Evolutionary conservation across 768 basidiomycete species (phyloP), one percentile per base, ranked within the genome.

Genomic region (Crassisporium funariophilum): DNA sequence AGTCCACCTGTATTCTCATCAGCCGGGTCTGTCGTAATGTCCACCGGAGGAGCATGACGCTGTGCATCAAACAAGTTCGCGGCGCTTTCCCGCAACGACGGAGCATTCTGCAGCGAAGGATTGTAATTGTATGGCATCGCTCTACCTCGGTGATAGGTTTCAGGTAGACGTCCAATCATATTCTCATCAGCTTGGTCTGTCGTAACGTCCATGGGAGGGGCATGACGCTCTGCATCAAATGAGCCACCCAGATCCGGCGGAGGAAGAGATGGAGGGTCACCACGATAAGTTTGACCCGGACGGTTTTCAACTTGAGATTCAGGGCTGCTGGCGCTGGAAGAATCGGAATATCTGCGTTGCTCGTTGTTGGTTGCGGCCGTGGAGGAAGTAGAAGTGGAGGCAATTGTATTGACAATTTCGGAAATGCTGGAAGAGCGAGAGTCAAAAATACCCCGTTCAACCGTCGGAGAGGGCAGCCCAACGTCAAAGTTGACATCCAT

Each of bases 171-270:
- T n/a, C n/a, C n/a, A 31, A 31, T 11, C n/a, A 31, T 31, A 5
- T 10, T 31, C 29, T 31, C 29, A 11, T 10, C 11, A 31, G 29
- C 10, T 31, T 31, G 11, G n/a, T 31, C 29, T 11, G n/a, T n/a
- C n/a, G 29, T 11, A 31, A 31, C n/a, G 11, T 10, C 29, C 2
- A 31, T 24, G 20, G 46, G 37, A 25, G 50, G 50, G 23, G 46
- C 47, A 23, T 56, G 44, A 24, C 49, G 44, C 20, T 48, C 47
- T 22, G 52, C 37, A 37, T 56, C 57, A 38, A 68, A 63, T 17
- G 59, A 41, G 13, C 54, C 49, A 19, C 62, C 63, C 13, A 67
- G 47, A 49, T 66, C 66, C n/a, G 66, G 64, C 22, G 57, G 59
- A 8, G 65, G 67, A 15, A 68, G 56, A 12, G 61, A 61, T 4